These are phyloP conservation scores for Neurospora sp. DNA, from an alignment of 2,329 filamentous ascomycete species.

Conservation along the genomic window DNA sequence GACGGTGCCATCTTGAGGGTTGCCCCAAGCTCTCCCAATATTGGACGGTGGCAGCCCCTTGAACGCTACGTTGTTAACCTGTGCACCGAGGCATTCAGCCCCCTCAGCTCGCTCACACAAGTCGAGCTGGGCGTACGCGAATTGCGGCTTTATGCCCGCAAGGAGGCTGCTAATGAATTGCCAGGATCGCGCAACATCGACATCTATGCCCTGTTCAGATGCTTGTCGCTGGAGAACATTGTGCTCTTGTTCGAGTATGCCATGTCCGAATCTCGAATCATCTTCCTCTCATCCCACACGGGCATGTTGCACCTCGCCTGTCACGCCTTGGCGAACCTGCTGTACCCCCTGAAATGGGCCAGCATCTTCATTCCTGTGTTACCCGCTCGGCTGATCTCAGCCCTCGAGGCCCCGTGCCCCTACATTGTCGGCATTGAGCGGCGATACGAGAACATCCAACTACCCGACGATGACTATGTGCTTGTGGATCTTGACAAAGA, in stretches of 20 bases:
- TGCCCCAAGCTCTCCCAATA: conserved; percentile 76
- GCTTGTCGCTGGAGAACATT: conserved; percentile 83
- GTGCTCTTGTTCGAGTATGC: conserved; percentile 89
- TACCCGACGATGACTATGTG: conserved; percentile 93
- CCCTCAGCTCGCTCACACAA: conserved; percentile 87
- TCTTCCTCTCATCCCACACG: conserved; percentile 89
- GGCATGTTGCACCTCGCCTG: conserved; percentile 93
- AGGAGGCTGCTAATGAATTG: conserved; percentile 86
- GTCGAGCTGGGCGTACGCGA: conserved; percentile 87
- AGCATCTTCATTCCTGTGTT: conserved; percentile 91
- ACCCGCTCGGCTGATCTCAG: conserved; percentile 77
- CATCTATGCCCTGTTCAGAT: conserved; percentile 84
- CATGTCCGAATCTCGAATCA: conserved; percentile 87
- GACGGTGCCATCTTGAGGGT: conserved; percentile 76
- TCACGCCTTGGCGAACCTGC: conserved; percentile 70
- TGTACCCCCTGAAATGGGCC: conserved; percentile 88
- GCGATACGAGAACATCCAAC: conserved; percentile 72
- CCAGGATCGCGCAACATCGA: conserved; percentile 87
- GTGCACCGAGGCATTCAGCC: conserved; percentile 88
- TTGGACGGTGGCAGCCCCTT: conserved; percentile 91
- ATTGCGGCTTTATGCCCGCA: conserved; percentile 80
- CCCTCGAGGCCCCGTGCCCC: conserved; percentile 87
- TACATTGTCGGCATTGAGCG: conserved; percentile 96
- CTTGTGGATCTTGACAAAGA: conserved; percentile 89
- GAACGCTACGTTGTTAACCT: conserved; percentile 96